These are phyloP conservation scores for Colletotrichum tofieldiae DNA, from an alignment of 2,329 filamentous ascomycete species.

Conservation along the genomic window DNA sequence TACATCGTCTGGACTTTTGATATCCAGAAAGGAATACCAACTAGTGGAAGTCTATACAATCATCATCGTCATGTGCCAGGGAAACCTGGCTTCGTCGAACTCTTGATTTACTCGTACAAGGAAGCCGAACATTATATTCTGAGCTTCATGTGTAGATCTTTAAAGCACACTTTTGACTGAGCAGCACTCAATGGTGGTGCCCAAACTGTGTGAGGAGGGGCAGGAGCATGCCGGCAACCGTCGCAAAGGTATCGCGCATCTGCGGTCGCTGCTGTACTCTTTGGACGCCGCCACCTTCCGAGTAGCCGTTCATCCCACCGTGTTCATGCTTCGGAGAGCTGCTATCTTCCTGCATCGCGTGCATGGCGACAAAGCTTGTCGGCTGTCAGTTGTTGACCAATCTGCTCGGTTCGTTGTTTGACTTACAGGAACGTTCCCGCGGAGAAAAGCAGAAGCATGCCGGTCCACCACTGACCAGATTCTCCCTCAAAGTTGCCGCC, in stretches of 20 bases:
- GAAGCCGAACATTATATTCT: background rate
- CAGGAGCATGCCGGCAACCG: slow-evolving; percentile 83
- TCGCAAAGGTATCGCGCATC: slow-evolving; percentile 79
- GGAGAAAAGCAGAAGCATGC: slow-evolving; percentile 93
- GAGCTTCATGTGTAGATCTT: background rate
- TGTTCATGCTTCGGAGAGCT: slow-evolving; percentile 67
- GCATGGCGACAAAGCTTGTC: slow-evolving; percentile 94
- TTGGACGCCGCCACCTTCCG: slow-evolving; percentile 57
- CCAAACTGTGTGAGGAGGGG: slow-evolving; percentile 85
- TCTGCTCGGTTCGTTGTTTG: background rate
- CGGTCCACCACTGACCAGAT: slow-evolving; percentile 87
- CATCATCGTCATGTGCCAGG: slow-evolving; percentile 40
- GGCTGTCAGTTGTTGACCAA: slow-evolving; percentile 12
- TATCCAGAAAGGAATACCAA: slow-evolving; percentile 9
- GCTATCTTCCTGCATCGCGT: slow-evolving; percentile 90
- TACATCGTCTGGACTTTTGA: slow-evolving; percentile 25
- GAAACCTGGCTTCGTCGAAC: slow-evolving; percentile 9
- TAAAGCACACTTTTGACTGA: background rate
- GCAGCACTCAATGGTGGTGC: slow-evolving; percentile 73
- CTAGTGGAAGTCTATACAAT: slow-evolving; percentile 24
- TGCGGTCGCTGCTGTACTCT: slow-evolving; percentile 70
- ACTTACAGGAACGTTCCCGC: slow-evolving; percentile 94
- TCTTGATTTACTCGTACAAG: slow-evolving; percentile 16
- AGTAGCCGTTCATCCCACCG: slow-evolving; percentile 67
- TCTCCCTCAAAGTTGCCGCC: slow-evolving; percentile 72